Base-by-base conservation (phyloP, 2,329 filamentous ascomycete genomes). In the Gnomoniopsis smithogilvyi region DNA sequence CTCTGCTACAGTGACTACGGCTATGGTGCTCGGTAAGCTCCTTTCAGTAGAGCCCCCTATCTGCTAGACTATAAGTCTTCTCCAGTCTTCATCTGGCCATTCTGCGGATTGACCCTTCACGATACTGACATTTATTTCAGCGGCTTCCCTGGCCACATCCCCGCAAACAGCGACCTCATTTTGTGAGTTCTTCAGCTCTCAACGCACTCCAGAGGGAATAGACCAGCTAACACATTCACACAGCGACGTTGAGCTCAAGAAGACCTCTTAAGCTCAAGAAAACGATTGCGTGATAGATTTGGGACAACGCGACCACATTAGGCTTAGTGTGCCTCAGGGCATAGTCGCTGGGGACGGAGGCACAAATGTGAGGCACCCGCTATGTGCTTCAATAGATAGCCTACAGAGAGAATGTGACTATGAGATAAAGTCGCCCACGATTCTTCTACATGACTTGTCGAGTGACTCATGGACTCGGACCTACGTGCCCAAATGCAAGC, bases 81-180 rank as follows among this genome's bases (percentile, higher is more conserved):
- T 12, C 19, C n/a, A 34, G 7, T 12, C 47, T 47, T 19, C 10
- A 15, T 3, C 14, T 24, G 11, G 15, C 15, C 34, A 17, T 4
- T 49, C 11, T 22, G 43, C 17, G 48, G 30, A 34, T 7, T 41
- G 54, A 56, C 36, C 14, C 54, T 48, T 6, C 10, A 14, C 49
- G 24, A 54, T 55, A 57, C 67, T 72, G 60, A 70, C 65, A 21
- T 57, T 49, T 62, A 53, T 61, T 63, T 61, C 64, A 92, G 90
- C 67, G 92, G 91, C 58, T 95, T 93, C 78, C 85, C 89, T 36
- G 87, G 86, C 59, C 79, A 87, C 68, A 96, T 96, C 64, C 92
- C 92, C 62, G 75, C 86, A 43, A 84, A 88, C 67, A 78, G 91
- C n/a, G 85, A 81, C 65, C 81, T 96, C 63, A 82, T 96, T 78